Evolutionary conservation across 306 rosid genomes (phyloP).

Genomic region (Dryas alaskensis): DNA sequence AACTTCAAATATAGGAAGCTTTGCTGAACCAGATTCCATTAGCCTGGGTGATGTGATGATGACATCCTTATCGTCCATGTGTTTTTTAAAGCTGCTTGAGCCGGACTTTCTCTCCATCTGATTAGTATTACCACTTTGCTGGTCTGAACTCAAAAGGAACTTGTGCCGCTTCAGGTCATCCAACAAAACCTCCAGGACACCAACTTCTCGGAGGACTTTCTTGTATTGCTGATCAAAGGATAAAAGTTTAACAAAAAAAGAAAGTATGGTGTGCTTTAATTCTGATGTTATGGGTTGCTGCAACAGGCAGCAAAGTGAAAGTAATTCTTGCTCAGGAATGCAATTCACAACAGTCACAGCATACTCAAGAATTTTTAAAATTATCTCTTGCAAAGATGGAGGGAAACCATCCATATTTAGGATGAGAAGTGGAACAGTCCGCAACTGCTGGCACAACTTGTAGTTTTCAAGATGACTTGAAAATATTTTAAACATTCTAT

Average conservation of each 20-base stretch:
- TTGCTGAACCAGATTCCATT: conserved; percentile 75
- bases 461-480: conserved; percentile 96
- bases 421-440: conserved; percentile 94
- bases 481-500: conserved; percentile 91
- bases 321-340: conserved; percentile 97
- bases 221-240: conserved; percentile 98
- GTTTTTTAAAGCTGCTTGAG: conserved; percentile 71
- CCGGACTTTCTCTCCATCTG: conserved; percentile 62
- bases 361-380: conserved; percentile 97
- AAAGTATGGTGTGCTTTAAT: conserved; percentile 82
- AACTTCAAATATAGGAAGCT: conserved; percentile 80
- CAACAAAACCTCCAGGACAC: conserved; percentile 88
- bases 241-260: conserved; percentile 89
- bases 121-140: conserved; percentile 40
- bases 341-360: conserved; percentile 98
- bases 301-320: conserved; percentile 95
- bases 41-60: conserved; percentile 86
- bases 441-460: conserved; percentile 87
- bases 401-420: conserved; percentile 94
- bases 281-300: conserved; percentile 94
- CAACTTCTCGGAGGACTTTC: conserved; percentile 99
- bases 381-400: conserved; percentile 77
- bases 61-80: conserved; percentile 67
- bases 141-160: conserved; percentile 64
- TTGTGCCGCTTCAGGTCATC: conserved; percentile 91